Conservation (phyloP, 2,329 filamentous ascomycete species). For the Pyrenophora seminiperda region DNA sequence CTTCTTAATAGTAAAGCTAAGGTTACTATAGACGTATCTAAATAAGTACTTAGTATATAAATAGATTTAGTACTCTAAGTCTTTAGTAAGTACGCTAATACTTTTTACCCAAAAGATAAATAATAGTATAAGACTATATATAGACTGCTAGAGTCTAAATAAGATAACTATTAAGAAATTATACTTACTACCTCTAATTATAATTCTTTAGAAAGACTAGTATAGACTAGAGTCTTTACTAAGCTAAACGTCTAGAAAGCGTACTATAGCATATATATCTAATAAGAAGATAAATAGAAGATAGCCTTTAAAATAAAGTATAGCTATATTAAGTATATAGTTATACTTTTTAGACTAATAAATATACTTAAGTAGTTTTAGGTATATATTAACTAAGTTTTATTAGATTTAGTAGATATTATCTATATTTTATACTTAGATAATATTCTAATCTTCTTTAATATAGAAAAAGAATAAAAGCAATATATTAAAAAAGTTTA, state of each 20-base stretch:
- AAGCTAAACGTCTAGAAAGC: background rate
- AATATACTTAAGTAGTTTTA: background rate
- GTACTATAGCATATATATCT: background rate
- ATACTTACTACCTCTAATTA: slow-evolving; percentile 15
- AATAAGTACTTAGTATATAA: too few relatives aligned
- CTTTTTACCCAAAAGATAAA: too few relatives aligned
- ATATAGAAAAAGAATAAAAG: background rate
- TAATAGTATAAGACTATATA: too few relatives aligned
- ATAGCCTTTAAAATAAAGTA: background rate
- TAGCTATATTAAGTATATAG: slow-evolving; percentile 1
- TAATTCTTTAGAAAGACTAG: slow-evolving; percentile 6
- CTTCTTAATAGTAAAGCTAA: too few relatives aligned
- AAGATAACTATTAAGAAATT: slow-evolving; percentile 16
- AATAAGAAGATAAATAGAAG: background rate
- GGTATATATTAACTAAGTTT: background rate
- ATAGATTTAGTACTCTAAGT: too few relatives aligned
- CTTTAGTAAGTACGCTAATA: too few relatives aligned
- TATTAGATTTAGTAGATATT: background rate
- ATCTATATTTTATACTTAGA: background rate
- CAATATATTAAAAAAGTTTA: background rate
- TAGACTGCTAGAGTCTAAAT: slow-evolving; percentile 5
- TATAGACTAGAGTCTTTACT: background rate
- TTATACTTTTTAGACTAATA: too few relatives aligned
- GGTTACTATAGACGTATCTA: too few relatives aligned
- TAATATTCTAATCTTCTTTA: background rate